Percentiles rank a stretch among this genome's conserved stretches.
phyloP scores from a whole-genome alignment of 257 asterid genomes.

The Solanum arcanum region DNA sequence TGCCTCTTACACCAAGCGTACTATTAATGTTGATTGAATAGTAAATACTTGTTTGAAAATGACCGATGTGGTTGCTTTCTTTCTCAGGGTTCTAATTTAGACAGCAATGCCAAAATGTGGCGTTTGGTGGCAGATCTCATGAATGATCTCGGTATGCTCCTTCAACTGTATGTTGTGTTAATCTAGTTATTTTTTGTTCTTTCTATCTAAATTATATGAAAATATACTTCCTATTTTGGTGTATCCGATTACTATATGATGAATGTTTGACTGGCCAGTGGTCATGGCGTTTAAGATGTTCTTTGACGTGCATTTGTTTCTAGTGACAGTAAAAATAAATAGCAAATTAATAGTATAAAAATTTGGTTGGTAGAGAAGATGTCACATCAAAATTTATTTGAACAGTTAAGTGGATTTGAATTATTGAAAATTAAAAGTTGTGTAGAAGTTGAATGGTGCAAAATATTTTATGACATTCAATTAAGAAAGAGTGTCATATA shows the following conservation, averaged over 20 bases:
- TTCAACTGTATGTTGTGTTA: neutral
- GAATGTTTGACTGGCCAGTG: neutral
- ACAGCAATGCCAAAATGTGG: slow-evolving; percentile 98
- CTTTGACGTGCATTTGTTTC: neutral
- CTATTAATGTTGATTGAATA: neutral
- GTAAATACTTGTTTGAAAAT: neutral
- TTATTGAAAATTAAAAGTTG: neutral
- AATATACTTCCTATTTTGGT: neutral
- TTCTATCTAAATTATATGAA: neutral
- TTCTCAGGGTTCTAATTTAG: slow-evolving; percentile 80
- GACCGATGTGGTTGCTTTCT: neutral
- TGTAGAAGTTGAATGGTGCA: neutral
- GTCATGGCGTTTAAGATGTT: neutral
- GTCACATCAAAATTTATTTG: neutral
- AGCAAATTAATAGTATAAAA: neutral
- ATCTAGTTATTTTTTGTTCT: neutral
- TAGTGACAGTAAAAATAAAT: neutral
- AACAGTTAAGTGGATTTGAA: neutral
- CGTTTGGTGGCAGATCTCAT: slow-evolving; percentile 98
- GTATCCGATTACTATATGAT: neutral
- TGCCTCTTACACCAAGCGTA: neutral
- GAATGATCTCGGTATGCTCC: slow-evolving; percentile 79
- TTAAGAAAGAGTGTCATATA: neutral
- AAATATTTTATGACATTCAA: neutral
- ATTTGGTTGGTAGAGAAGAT: neutral